phyloP scores from a whole-genome alignment of 1,284 basidiomycete genomes.

The Ustilago vetiveriae region DNA sequence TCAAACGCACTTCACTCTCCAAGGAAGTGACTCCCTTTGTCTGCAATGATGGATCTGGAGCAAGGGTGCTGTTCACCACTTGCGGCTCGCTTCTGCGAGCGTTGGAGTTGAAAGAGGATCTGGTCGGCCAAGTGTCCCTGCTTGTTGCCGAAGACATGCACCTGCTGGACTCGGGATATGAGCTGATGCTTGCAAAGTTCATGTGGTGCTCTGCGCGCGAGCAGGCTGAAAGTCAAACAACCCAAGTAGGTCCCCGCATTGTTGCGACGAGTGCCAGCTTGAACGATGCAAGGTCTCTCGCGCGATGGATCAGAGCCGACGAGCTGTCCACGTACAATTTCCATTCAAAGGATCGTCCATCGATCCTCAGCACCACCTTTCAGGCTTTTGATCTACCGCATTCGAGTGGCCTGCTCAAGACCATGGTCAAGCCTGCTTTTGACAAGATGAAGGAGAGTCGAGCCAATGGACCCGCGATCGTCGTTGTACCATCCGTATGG shows the following conservation, averaged over 20 bases:
- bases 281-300: constrained; percentile 81
- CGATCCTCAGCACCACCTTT: constrained; percentile 76
- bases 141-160: constrained; percentile 88
- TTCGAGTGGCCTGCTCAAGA: constrained; percentile 85
- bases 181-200: constrained; percentile 77
- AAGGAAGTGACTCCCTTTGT: constrained; percentile 22
- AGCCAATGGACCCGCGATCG: constrained; percentile 73
- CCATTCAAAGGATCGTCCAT: constrained; percentile 82
- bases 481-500: constrained; percentile 89
- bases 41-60: constrained; percentile 6
- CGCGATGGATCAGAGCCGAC: constrained; percentile 82
- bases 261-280: constrained; percentile 83
- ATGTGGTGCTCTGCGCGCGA: constrained; percentile 23
- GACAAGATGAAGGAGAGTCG: constrained; percentile 69
- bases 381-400: constrained; percentile 87
- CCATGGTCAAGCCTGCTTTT: constrained; percentile 91
- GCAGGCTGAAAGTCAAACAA: not conserved
- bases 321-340: constrained; percentile 79
- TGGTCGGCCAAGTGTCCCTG: constrained; percentile 66
- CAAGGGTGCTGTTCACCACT: constrained; percentile 66
- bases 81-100: constrained; percentile 64
- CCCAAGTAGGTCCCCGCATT: constrained; percentile 75
- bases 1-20: constrained; percentile 25
- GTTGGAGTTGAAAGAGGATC: constrained; percentile 37
- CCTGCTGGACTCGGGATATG: constrained; percentile 82